Base-by-base conservation (phyloP, 176 grass and related monocot species). In the Aechmea fasciata region DNA sequence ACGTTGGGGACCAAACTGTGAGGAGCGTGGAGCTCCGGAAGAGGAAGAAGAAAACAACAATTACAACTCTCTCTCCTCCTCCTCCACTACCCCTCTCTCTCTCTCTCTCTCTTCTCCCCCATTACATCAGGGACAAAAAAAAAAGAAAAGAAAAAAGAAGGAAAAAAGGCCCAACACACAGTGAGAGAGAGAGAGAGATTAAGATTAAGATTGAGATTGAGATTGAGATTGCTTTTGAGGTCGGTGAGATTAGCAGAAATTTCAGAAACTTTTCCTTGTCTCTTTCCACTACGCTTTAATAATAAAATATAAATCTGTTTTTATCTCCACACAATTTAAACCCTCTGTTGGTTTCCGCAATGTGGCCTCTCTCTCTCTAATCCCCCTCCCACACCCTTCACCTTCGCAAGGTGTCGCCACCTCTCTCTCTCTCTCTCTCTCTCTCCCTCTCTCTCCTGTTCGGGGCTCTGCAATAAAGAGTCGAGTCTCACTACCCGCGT, bases 331-430 rank as follows among this genome's bases (percentile, higher is more conserved):
- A 41, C 0, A 41, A 41, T 41, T 41, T 41, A 41, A 41, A 41
- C 33, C 33, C 33, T 41, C 33, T 41, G 20, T 61, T 61, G 20
- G 17, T n/a, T 15, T 19, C 20, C 15, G 55, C 52, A 55, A 55
- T 55, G 52, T 19, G 55, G 15, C 17, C 1, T 52, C 75, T 78
- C 75, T 59, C 69, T 68, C 69, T 71, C 14, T 50, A 54, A 48
- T 78, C 69, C 17, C 24, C 67, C 67, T 71, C 64, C n/a, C 64
- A 22, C 50, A 51, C 57, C 33, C 26, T 33, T 51, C 50, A 51
- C 57, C 33, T 15, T 33, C 26, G 48, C 52, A 61, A 20, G 8
- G 66, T 63, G 52, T 51, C 14, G 10, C 52, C 41, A 48, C 59
- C 59, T 68, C 49, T 48, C 23, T 11, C 63, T 55, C 2, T 33